A percentile compares a stretch with the other conserved stretches of the same genome.
Conservation (phyloP, 257 asterid species). For the Schizonepeta tenuifolia region DNA sequence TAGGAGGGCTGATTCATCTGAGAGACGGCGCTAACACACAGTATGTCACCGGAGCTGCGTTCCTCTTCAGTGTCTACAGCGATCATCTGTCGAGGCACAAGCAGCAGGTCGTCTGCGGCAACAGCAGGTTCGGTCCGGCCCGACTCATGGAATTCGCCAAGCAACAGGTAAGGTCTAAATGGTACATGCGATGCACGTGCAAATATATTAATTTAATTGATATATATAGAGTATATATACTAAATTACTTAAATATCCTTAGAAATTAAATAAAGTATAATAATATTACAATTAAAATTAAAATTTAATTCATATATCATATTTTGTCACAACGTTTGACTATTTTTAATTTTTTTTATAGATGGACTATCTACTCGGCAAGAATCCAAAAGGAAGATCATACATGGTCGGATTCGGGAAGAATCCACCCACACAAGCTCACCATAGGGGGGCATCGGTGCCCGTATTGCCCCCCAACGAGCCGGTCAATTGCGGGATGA, state of each 20-base stretch:
- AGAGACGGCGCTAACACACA: constrained; percentile 92
- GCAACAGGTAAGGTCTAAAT: constrained; percentile 51
- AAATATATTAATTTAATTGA: too few relatives aligned
- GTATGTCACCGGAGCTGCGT: constrained; percentile 69
- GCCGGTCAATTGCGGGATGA: constrained; percentile 56
- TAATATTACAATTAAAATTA: too few relatives aligned
- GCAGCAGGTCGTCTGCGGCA: constrained; percentile 54
- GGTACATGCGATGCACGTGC: too few relatives aligned
- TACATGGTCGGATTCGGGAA: constrained; percentile 91
- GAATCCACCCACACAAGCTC: constrained; percentile 74
- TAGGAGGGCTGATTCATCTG: constrained; percentile 69
- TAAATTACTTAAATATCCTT: too few relatives aligned
- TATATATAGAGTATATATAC: too few relatives aligned
- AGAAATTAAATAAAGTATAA: too few relatives aligned
- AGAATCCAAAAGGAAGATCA: constrained; percentile 64
- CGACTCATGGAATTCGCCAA: constrained; percentile 58
- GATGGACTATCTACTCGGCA: constrained; percentile 77
- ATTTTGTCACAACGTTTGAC: too few relatives aligned
- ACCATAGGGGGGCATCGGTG: constrained; percentile 93
- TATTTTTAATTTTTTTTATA: constrained; percentile 15
- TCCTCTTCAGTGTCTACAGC: constrained; percentile 62
- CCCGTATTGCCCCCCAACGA: constrained; percentile 41
- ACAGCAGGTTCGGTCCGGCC: constrained; percentile 37
- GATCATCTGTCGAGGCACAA: constrained; percentile 53
- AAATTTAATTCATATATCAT: too few relatives aligned